phyloP scores from a whole-genome alignment of 176 grass and related monocot species.

The Oryza rufipogon region DNA sequence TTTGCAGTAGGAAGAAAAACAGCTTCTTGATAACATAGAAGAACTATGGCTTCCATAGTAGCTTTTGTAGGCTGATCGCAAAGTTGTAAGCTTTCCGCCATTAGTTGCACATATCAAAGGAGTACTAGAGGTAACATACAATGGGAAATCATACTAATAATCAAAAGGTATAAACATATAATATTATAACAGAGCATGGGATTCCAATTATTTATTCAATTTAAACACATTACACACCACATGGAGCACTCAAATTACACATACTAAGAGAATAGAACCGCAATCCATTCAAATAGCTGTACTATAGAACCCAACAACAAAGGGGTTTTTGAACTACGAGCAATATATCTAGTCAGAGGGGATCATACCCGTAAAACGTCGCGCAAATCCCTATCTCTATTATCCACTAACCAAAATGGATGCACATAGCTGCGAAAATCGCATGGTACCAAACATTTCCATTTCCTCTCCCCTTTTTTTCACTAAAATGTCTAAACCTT shows the following conservation, averaged over 20 bases:
- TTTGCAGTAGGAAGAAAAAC: conserved; percentile 9
- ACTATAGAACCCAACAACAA: background rate
- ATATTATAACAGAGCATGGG: background rate
- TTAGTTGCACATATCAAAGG: background rate
- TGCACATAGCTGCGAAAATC: conserved; percentile 18
- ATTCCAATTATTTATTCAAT: background rate
- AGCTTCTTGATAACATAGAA: conserved; percentile 4
- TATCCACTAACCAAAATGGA: conserved; percentile 15
- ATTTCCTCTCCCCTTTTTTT: background rate
- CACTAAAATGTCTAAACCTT: background rate
- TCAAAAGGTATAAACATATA: background rate
- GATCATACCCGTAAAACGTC: background rate
- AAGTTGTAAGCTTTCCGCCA: background rate
- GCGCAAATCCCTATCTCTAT: background rate
- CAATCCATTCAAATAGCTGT: background rate
- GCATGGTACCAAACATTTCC: conserved; percentile 24
- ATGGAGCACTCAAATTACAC: background rate
- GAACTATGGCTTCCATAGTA: conserved; percentile 10
- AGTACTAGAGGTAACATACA: background rate
- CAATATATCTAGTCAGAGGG: background rate
- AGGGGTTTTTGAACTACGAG: background rate
- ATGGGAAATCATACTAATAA: background rate
- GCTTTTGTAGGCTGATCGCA: background rate
- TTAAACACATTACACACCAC: background rate
- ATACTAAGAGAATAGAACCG: background rate